Base-by-base conservation (phyloP, 352 stramenopile species). In the Phytophthora foliorum region DNA sequence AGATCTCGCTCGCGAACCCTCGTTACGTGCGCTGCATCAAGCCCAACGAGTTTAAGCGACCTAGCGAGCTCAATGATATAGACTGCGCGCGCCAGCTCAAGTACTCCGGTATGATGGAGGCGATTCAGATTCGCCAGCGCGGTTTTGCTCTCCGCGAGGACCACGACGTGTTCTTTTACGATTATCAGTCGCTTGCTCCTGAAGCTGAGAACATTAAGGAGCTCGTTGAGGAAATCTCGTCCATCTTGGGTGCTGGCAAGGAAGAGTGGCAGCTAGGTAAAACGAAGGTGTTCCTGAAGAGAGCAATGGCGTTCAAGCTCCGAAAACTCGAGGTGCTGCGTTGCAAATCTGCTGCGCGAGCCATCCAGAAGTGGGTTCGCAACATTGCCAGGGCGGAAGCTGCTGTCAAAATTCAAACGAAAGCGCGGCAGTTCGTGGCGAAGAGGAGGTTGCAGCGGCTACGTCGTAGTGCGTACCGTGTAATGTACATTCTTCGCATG, bases 51-150 rank as follows among this genome's bases (percentile, higher is more conserved):
- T 69, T 91, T 57, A 96, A 96, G 68, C 80, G 77, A 5, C 80
- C 89, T 9, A 82, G 73, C 4, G 87, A 94, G 49, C 69, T 97
- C 17, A 94, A 96, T 52, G 89, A 94, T 44, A 66, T 64, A 1
- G 88, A 97, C 45, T 93, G 89, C n/a, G 86, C 92, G 2, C 87
- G 91, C 1, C 91, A 97, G 54, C 69, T 97, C 0, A 96, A 96
- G 70, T 97, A 97, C 60, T 97, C 91, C 17, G 91, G 91, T 36
- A 97, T 97, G 90, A 96, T 97, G 89, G 90, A 97, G 57, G 89
- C 90, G 11, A 96, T 97, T 51, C 89, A 97, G 66, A 97, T 97
- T 46, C 90, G 90, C 48, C 90, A 96, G 68, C 87, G 86, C 38
- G 90, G 90, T 16, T 97, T 97, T 71, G 90, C 88, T 31, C 62